Base-by-base conservation (phyloP, 1,139 yeast species). In the Pichia sp. region DNA sequence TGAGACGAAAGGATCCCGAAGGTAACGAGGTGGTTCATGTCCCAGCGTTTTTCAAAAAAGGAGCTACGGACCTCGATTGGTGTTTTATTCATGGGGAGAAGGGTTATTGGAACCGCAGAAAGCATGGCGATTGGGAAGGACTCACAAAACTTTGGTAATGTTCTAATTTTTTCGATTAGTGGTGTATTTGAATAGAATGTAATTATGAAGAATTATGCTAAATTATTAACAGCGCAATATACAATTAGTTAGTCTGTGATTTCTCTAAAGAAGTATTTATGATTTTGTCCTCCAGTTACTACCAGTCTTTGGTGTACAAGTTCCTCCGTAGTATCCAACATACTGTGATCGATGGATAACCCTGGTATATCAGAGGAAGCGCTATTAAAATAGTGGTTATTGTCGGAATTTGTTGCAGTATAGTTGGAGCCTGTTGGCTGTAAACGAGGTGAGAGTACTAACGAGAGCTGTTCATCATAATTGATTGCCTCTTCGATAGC, bases 31-130 rank as follows among this genome's bases (percentile, higher is more conserved):
- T 68, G 45, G 65, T 62, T 1, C 81, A 85, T 67, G 67, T 67
- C 47, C 95, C 97, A 0, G 67, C 71, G 31, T 92, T 85, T 66
- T 92, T 92, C 72, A 77, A 78, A 50, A 72, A 69, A 43, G 77
- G 78, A 1, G 73, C 64, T 8, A 67, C 65, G n/a, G 70, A 69
- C 8, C 69, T 75, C 1, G 81, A 80, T 56, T 91, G 91, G 85
- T 77, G 74, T 33, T 77, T 79, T 54, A 78, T 78, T 48, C 73
- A 69, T 24, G 97, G 96, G 0, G 75, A 75, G 1, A 73, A 77
- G 42, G 81, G 88, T 64, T 92, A 92, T 68, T 92, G 97, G 98
- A 82, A 80, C 61, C 79, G 89, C 64, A 81, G 95, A 68, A 78
- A 75, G 61, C 72, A 68, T 4, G 73, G 73, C 8, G 80, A 84